Evolutionary conservation across 2,329 filamentous ascomycete species (phyloP).

Genomic region (Cyphellophora europaea): DNA sequence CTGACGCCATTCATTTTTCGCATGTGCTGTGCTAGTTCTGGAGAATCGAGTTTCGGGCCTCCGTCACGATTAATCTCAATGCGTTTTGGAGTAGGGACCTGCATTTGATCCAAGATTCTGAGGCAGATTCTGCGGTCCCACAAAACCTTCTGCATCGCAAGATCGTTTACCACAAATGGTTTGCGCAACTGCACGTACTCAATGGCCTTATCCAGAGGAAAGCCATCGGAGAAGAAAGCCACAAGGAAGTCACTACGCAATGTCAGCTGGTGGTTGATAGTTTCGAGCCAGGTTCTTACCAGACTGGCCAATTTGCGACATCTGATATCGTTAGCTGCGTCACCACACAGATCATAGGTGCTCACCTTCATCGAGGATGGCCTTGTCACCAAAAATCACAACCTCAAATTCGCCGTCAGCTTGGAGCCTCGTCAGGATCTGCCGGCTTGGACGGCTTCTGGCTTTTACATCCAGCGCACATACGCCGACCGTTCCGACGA

Average conservation of each 20-base stretch:
- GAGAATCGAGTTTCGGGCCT: conserved; percentile 67
- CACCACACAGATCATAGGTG: too few relatives aligned
- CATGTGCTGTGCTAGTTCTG: conserved; percentile 71
- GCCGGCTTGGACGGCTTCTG: conserved; percentile 90
- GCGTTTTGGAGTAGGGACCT: conserved; percentile 78
- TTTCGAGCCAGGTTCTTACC: conserved; percentile 40
- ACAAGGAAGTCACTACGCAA: conserved; percentile 67
- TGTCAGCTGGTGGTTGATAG: not conserved
- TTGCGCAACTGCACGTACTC: conserved; percentile 88
- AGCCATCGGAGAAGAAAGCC: conserved; percentile 96
- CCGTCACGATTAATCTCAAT: conserved; percentile 90
- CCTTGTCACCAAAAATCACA: conserved; percentile 96
- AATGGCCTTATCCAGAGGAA: conserved; percentile 93
- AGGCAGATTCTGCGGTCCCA: conserved; percentile 93
- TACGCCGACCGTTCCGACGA: conserved; percentile 68
- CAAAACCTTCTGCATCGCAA: conserved; percentile 92
- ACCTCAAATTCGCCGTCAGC: conserved; percentile 90
- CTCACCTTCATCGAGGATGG: conserved; percentile 83
- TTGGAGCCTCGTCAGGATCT: conserved; percentile 87
- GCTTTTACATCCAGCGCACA: conserved; percentile 95
- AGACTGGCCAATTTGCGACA: conserved; percentile 91
- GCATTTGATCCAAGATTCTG: conserved; percentile 76
- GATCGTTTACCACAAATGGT: conserved; percentile 94
- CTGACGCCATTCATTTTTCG: conserved; percentile 70
- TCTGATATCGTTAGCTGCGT: conserved; percentile 38